Conservation (phyloP, 768 basidiomycete genomes). For the Tulasnella sp. region DNA sequence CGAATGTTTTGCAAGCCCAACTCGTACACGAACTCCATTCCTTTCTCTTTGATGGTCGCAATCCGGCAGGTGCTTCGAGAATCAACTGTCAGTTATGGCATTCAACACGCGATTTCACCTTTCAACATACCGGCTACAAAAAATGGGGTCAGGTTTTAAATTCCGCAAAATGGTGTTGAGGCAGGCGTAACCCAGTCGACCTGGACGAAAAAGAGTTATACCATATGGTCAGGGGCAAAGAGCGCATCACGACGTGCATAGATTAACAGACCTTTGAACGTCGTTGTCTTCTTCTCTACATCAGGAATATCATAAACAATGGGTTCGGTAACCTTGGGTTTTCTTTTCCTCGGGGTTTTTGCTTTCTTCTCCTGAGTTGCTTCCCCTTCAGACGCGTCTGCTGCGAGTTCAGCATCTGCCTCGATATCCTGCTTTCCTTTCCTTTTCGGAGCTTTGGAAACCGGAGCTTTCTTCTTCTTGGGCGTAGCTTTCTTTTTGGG, state of each 20-base stretch:
- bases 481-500: conserved; percentile 19
- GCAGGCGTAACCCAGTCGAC: conserved; percentile 64
- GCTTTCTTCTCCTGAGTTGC: conserved; percentile 1
- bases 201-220: conserved; percentile 23
- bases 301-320: conserved; percentile 63
- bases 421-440: conserved; percentile 35
- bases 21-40: conserved; percentile 74
- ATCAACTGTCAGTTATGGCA: conserved; percentile 14
- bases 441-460: background rate
- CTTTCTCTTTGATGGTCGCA: conserved; percentile 73
- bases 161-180: conserved; percentile 77
- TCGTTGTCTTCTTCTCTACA: conserved; percentile 61
- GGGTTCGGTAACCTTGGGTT: conserved; percentile 37
- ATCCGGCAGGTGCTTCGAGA: conserved; percentile 51
- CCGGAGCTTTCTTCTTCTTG: conserved; percentile 29
- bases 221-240: conserved; percentile 46
- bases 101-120: background rate
- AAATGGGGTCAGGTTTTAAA: conserved; percentile 64
- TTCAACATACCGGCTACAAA: conserved; percentile 62
- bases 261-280: conserved; percentile 48
- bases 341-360: conserved; percentile 38
- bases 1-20: conserved; percentile 63
- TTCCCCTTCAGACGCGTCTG: background rate
- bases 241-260: background rate
- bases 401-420: conserved; percentile 30